Base-by-base conservation (phyloP, 164 flowering plant species). In the Magnolia officinalis region DNA sequence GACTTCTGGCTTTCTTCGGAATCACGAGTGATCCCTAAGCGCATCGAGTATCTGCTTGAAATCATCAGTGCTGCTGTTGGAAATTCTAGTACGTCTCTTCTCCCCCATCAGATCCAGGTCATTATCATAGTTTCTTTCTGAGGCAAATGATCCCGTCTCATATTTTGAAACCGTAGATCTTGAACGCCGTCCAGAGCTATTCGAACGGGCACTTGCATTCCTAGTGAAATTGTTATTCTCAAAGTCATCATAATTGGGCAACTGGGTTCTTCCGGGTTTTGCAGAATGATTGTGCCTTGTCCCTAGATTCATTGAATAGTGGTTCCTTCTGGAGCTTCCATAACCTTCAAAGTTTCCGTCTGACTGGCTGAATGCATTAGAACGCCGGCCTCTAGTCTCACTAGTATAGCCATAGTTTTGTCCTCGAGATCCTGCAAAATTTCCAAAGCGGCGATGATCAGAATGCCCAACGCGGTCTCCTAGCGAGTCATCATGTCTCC, bases 11-110 rank as follows among this genome's bases (percentile, higher is more conserved):
- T 64, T 77, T 78, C 70, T n/a, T 19, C n/a, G 18, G 13, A 66
- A 77, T 76, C 67, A 76, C 3, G 69, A 49, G 14, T 74, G 75
- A 49, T 77, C 76, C 50, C 64, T 74, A 45, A 82, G 78, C 72
- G 75, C 78, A 67, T 82, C 82, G 19, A 79, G 67, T 49, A 79
- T 82, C 72, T 80, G 78, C 84, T 77, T 68, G 72, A 77, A 79
- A 72, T 79, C 81, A 73, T 79, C 78, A 23, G 59, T 29, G 71
- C 74, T 75, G 65, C 67, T 72, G 29, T 72, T 78, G 9, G 67
- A 55, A 58, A 49, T 52, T 4, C 0, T 68, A 1, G 61, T 50
- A 45, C 19, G 59, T 21, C 59, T 58, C 61, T 58, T 55, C 50
- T 63, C 23, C 52, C 66, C 18, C 29, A 26, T 31, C 7, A 13